A percentile compares a stretch with the other conserved stretches of the same genome.
These are phyloP conservation scores for Aphanomyces stellatus DNA, from an alignment of 352 stramenopile genomes.

Conservation along the genomic window DNA sequence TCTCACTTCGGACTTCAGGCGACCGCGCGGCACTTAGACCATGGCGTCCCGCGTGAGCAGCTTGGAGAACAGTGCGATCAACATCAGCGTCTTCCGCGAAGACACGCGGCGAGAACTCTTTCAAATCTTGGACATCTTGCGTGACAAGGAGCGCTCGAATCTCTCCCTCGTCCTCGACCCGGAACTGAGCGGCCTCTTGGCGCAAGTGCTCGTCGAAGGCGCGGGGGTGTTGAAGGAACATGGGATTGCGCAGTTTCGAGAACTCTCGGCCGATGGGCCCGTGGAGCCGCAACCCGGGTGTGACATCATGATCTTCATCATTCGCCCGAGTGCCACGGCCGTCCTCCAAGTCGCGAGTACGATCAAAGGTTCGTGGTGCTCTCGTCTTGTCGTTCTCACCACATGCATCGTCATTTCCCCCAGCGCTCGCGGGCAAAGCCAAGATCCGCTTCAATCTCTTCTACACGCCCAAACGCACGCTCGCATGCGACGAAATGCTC, in stretches of 20 bases:
- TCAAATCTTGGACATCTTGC: constrained; percentile 62
- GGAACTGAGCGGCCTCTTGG: constrained; percentile 68
- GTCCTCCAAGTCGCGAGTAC: constrained; percentile 72
- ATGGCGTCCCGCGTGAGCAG: constrained; percentile 8
- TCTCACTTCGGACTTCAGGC: not conserved
- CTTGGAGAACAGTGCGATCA: constrained; percentile 77
- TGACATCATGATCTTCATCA: constrained; percentile 86
- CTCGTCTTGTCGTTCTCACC: constrained; percentile 29
- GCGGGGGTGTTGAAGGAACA: constrained; percentile 78
- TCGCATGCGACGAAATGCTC: constrained; percentile 87
- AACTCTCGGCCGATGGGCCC: constrained; percentile 44
- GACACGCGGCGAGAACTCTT: constrained; percentile 78
- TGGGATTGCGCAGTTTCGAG: constrained; percentile 77
- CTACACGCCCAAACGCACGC: constrained; percentile 84
- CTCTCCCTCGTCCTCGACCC: constrained; percentile 83
- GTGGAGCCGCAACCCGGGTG: constrained; percentile 66
- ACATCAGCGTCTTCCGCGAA: constrained; percentile 77
- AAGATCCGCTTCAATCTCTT: constrained; percentile 85
- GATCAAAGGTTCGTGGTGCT: constrained; percentile 25
- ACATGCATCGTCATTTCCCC: constrained; percentile 39
- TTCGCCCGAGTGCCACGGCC: constrained; percentile 59
- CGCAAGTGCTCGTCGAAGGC: constrained; percentile 82
- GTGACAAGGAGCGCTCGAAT: constrained; percentile 53
- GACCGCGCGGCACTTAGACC: no score
- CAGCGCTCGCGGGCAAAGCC: not conserved